Percentiles rank a stretch among this genome's conserved stretches.
phyloP scores from a whole-genome alignment of 257 asterid genomes.

The Solanum dulcamara region DNA sequence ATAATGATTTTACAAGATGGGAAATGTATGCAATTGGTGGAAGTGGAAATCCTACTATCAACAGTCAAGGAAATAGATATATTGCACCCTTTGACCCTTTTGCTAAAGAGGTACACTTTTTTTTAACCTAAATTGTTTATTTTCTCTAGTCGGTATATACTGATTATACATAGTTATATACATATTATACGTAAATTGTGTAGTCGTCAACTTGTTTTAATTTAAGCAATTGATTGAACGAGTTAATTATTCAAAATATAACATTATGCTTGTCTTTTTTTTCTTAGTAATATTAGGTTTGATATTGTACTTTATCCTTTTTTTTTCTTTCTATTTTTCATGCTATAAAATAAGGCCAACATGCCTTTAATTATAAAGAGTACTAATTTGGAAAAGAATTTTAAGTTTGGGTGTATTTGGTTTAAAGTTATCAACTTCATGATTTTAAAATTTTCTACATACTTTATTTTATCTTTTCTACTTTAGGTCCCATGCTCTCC shows the following conservation, averaged over 20 bases:
- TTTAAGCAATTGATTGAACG: neutral
- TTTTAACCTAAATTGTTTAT: neutral
- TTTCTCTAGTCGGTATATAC: neutral
- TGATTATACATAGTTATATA: neutral
- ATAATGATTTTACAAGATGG: conserved; percentile 70
- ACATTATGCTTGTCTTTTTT: neutral
- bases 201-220: too few species aligned
- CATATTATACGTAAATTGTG: neutral
- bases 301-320: too few species aligned
- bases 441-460: neutral
- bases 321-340: neutral
- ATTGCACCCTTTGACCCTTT: conserved; percentile 50
- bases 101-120: conserved; percentile 48
- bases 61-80: conserved; percentile 70
- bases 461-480: neutral
- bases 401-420: neutral
- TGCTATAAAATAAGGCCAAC: neutral
- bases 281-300: too few species aligned
- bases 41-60: conserved; percentile 68
- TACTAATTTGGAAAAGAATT: neutral
- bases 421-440: neutral
- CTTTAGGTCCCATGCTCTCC: neutral
- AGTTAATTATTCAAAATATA: neutral
- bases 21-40: conserved; percentile 88
- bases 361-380: neutral